Conservation (phyloP, 768 basidiomycete genomes). For the Calocera cornea region DNA sequence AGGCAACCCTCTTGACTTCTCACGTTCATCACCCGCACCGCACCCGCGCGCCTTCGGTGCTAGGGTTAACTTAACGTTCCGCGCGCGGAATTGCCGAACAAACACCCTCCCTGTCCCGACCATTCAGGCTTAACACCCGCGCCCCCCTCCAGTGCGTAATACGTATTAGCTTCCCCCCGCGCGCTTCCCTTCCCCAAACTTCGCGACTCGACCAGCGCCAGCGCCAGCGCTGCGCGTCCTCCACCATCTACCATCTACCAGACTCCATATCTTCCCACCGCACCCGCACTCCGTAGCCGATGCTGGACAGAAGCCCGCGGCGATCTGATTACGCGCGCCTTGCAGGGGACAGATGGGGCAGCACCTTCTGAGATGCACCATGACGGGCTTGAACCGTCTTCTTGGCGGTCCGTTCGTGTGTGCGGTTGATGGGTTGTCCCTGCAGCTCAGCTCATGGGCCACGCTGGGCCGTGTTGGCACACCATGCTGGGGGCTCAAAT, state of each 20-base stretch:
- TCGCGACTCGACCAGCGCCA: neutral
- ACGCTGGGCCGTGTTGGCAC: neutral
- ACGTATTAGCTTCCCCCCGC: neutral
- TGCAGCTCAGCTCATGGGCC: neutral
- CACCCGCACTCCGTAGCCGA: neutral
- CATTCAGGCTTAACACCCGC: neutral
- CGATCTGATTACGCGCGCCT: neutral
- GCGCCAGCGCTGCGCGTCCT: neutral
- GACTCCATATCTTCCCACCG: neutral
- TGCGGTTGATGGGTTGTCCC: neutral
- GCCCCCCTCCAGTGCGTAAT: neutral
- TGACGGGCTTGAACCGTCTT: neutral
- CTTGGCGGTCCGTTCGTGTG: neutral
- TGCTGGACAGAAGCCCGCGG: neutral
- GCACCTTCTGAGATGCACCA: neutral
- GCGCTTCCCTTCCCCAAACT: neutral
- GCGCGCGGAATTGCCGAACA: no score
- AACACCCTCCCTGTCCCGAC: neutral
- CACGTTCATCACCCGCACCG: no score
- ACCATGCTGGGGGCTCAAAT: neutral
- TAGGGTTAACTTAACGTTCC: no score
- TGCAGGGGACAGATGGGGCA: neutral
- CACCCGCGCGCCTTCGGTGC: no score
- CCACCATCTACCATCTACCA: neutral
- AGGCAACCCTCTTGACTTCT: neutral